A percentile compares a stretch with the other conserved stretches of the same genome.
Conservation (phyloP, 257 asterid genomes). For the Ilex aquifolium region DNA sequence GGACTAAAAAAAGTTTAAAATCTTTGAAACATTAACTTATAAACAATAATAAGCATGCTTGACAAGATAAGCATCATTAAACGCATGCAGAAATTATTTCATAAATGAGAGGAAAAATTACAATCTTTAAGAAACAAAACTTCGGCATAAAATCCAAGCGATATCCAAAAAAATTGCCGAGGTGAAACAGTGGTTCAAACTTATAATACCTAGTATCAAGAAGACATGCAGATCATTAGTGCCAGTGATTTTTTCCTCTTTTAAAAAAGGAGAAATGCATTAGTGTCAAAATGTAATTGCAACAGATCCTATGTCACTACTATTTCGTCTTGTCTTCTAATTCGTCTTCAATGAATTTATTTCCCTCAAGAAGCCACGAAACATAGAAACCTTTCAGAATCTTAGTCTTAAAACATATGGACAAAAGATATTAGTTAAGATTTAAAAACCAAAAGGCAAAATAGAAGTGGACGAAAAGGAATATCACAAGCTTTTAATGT, state of each 20-base stretch:
- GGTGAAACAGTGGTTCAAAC: neutral
- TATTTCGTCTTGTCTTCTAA: constrained; percentile 5
- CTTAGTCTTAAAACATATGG: neutral
- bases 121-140: neutral
- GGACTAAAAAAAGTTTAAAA: too few species aligned
- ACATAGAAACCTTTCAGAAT: neutral
- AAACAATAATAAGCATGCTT: too few species aligned
- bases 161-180: neutral
- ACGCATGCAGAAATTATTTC: too few species aligned
- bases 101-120: too few species aligned
- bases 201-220: neutral
- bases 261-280: neutral
- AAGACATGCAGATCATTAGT: neutral
- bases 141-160: neutral
- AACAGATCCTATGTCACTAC: neutral
- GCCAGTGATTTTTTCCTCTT: neutral
- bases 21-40: too few species aligned
- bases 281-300: neutral
- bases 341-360: constrained; percentile 11
- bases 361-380: neutral
- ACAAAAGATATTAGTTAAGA: neutral
- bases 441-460: constrained; percentile 2
- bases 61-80: too few species aligned
- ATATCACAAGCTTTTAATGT: neutral
- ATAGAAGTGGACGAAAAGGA: neutral